Base-by-base conservation (phyloP, 805 yeast species). In the Hanseniaspora mollemarum region DNA sequence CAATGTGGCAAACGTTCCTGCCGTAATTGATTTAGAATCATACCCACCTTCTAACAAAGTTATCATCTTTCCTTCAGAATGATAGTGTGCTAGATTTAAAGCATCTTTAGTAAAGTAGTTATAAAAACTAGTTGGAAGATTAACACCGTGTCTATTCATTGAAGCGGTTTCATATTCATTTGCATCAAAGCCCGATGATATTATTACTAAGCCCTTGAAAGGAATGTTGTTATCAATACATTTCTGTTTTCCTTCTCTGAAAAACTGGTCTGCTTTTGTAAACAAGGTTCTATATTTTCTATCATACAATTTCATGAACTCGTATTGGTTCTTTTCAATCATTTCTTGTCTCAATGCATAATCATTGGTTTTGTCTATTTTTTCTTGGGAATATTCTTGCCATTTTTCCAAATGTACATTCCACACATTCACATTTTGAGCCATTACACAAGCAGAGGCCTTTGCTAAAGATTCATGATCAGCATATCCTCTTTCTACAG, bases 171-270 rank as follows among this genome's bases (percentile, higher is more conserved):
- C 95, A 62, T 75, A 80, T 61, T 85, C 95, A 16, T 84, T 78
- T 2, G 92, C 94, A 66, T 85, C 95, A 62, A 85, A 86, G 1
- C 95, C 95, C 0, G 94, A 88, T 40, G 94, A 83, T 1, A 85
- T 71, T n/a, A 81, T 73, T 2, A 86, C 76, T 53, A 84, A 56
- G 0, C 79, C 76, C 55, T 72, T 74, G 61, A 76, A 78, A 2
- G 71, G 70, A 58, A 64, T 66, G 54, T 60, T 66, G 54, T 41
- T 63, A 40, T 60, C 60, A 9, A 10, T 13, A 22, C 70, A 75
- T 61, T 73, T 67, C 50, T 70, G 72, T 57, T 71, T 74, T 2
- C 80, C 73, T 16, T 61, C 68, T 52, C 69, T 70, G 55, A 83
- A 70, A 58, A 75, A 85, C 58, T 78, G 80, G 53, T 75, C 75